These are phyloP conservation scores for Vitis hybrid DNA, from an alignment of 177 flowering plant species.

Conservation along the genomic window DNA sequence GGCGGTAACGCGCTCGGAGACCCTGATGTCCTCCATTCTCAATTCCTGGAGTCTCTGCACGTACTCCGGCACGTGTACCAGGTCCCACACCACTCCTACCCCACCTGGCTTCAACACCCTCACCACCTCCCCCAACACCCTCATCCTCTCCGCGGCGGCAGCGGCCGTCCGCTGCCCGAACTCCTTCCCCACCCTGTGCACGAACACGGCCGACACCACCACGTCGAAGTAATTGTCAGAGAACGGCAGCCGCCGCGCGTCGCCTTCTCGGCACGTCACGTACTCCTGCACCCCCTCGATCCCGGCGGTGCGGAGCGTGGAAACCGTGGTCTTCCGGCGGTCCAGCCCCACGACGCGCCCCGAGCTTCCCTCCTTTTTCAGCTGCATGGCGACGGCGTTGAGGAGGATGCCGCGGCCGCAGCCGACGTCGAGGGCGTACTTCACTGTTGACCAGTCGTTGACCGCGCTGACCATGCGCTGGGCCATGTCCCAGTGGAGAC, in stretches of 20 bases:
- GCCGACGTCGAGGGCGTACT: constrained; percentile 81
- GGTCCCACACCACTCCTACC: constrained; percentile 88
- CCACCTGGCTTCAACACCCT: constrained; percentile 94
- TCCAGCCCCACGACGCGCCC: constrained; percentile 88
- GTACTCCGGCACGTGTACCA: constrained; percentile 84
- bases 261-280: constrained; percentile 90
- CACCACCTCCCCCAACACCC: constrained; percentile 75
- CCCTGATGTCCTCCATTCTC: constrained; percentile 84
- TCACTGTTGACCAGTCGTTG: constrained; percentile 81
- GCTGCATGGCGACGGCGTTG: constrained; percentile 85
- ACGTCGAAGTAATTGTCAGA: constrained; percentile 81
- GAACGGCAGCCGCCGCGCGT: constrained; percentile 79
- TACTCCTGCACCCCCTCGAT: constrained; percentile 91
- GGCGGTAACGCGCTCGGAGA: constrained; percentile 87
- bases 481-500: constrained; percentile 82
- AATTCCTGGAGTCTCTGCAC: constrained; percentile 73
- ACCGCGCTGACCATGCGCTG: constrained; percentile 72
- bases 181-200: constrained; percentile 89
- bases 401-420: constrained; percentile 93
- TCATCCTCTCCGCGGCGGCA: constrained; percentile 86
- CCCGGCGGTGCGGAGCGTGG: constrained; percentile 71
- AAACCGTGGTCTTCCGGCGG: constrained; percentile 39
- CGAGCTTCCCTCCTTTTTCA: constrained; percentile 86
- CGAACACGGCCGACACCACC: constrained; percentile 77
- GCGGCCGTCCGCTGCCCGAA: constrained; percentile 66